phyloP scores from a whole-genome alignment of 768 basidiomycete species.

The Boletellus emodensis region DNA sequence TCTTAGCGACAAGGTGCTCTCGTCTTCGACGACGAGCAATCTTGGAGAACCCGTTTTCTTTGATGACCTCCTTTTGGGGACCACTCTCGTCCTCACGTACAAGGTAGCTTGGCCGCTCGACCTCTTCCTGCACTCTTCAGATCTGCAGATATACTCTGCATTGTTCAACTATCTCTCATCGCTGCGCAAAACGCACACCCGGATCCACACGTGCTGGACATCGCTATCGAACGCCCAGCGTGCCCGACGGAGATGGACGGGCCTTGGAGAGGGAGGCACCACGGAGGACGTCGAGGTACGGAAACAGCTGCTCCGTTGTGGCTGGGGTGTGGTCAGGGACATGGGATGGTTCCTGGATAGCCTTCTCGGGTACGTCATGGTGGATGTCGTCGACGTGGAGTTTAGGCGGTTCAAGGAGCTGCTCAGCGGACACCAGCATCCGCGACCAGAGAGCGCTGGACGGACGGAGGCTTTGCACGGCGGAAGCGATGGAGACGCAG shows the following conservation, averaged over 20 bases:
- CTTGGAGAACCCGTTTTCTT: slow-evolving; percentile 49
- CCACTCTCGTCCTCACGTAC: slow-evolving; percentile 67
- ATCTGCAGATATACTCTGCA: slow-evolving; percentile 68
- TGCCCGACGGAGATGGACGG: slow-evolving; percentile 80
- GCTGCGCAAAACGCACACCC: slow-evolving; percentile 77
- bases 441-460: slow-evolving; percentile 20
- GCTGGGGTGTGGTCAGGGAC: slow-evolving; percentile 83
- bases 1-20: slow-evolving; percentile 42
- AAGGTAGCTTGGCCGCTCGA: slow-evolving; percentile 83
- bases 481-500: slow-evolving; percentile 15
- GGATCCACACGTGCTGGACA: slow-evolving; percentile 78
- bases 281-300: slow-evolving; percentile 63
- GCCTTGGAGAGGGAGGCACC: slow-evolving; percentile 82
- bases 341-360: slow-evolving; percentile 93
- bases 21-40: slow-evolving; percentile 38
- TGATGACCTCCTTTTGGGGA: slow-evolving; percentile 75
- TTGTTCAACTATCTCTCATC: slow-evolving; percentile 83
- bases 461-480: slow-evolving; percentile 8
- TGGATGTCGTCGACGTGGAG: slow-evolving; percentile 84
- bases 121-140: slow-evolving; percentile 76
- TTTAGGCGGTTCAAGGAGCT: slow-evolving; percentile 66
- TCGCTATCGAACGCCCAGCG: slow-evolving; percentile 84
- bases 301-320: slow-evolving; percentile 63
- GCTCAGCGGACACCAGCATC: slow-evolving; percentile 33
- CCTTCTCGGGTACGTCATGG: slow-evolving; percentile 81